Percentiles rank a stretch among this genome's conserved stretches.
These are phyloP conservation scores for Neonectria ditissima DNA, from an alignment of 2,329 filamentous ascomycete species.

Conservation along the genomic window DNA sequence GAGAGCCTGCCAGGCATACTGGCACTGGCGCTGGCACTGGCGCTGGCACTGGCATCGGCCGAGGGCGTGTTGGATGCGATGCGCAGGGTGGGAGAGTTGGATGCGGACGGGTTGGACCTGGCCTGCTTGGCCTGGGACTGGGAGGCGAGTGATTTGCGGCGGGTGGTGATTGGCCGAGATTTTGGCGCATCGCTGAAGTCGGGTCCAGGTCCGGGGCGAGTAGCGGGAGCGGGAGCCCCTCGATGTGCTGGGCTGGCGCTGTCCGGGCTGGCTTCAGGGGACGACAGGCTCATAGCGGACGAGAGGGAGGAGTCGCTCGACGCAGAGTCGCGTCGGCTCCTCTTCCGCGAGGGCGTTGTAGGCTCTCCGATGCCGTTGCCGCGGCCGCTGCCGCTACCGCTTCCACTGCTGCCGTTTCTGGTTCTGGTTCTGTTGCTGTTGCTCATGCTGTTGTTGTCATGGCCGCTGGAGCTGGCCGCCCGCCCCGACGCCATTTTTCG, in stretches of 20 bases:
- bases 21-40: conserved; percentile 47
- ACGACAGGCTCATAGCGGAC: conserved; percentile 54
- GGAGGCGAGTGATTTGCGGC: conserved; percentile 54
- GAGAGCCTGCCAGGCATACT: conserved; percentile 57
- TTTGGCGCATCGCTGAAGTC: conserved; percentile 53
- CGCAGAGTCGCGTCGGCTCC: conserved; percentile 51
- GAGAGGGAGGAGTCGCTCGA: conserved; percentile 59
- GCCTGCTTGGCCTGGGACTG: conserved; percentile 46
- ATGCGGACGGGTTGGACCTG: conserved; percentile 53
- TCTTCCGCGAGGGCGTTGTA: conserved; percentile 53
- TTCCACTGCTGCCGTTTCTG: neutral
- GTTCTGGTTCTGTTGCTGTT: conserved; percentile 17
- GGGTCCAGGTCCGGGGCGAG: conserved; percentile 44
- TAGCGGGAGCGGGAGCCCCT: conserved; percentile 35
- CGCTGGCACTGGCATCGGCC: conserved; percentile 41
- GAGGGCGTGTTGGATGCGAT: conserved; percentile 36
- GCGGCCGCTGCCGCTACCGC: conserved; percentile 16
- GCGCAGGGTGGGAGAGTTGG: conserved; percentile 49
- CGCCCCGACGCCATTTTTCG: conserved; percentile 42
- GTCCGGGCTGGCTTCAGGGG: conserved; percentile 51
- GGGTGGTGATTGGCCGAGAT: conserved; percentile 55
- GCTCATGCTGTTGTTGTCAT: neutral
- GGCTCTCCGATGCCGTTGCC: conserved; percentile 33
- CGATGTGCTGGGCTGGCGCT: conserved; percentile 46
- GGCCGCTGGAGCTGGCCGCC: conserved; percentile 4